A percentile compares a stretch with the other conserved stretches of the same genome.
Conservation (phyloP, 139 green algal genomes). For the Spirogloea muscicola region DNA sequence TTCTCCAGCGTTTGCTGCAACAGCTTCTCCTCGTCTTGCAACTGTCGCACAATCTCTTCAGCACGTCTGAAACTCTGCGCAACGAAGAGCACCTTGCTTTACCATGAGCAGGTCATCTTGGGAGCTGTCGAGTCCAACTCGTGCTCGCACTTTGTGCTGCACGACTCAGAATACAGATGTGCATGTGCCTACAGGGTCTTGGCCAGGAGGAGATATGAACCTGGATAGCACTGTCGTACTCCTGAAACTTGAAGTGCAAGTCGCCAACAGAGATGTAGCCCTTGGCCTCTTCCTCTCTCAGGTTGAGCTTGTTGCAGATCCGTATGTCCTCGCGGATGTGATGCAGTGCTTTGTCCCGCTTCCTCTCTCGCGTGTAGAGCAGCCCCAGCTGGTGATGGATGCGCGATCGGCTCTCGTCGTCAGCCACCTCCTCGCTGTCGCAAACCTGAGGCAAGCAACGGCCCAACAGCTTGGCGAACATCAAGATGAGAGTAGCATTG, state of each 20-base stretch:
- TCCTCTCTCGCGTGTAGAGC: background rate
- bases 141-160: too few species aligned
- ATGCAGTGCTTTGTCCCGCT: background rate
- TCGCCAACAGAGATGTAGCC: background rate
- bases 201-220: too few species aligned
- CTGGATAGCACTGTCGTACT: too few species aligned
- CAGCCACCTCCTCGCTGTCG: background rate
- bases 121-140: too few species aligned
- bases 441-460: background rate
- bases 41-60: background rate
- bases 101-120: too few species aligned
- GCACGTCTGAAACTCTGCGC: background rate
- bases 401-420: background rate
- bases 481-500: too few species aligned
- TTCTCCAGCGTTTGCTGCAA: too few species aligned
- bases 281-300: background rate
- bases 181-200: too few species aligned
- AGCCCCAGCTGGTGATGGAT: slow-evolving; percentile 2
- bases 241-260: background rate
- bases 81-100: too few species aligned
- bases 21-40: background rate
- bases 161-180: too few species aligned
- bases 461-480: too few species aligned
- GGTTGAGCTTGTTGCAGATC: background rate
- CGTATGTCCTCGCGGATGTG: background rate